Conservation (phyloP, 306 rosid genomes). For the Trichosanthes cucumerina region DNA sequence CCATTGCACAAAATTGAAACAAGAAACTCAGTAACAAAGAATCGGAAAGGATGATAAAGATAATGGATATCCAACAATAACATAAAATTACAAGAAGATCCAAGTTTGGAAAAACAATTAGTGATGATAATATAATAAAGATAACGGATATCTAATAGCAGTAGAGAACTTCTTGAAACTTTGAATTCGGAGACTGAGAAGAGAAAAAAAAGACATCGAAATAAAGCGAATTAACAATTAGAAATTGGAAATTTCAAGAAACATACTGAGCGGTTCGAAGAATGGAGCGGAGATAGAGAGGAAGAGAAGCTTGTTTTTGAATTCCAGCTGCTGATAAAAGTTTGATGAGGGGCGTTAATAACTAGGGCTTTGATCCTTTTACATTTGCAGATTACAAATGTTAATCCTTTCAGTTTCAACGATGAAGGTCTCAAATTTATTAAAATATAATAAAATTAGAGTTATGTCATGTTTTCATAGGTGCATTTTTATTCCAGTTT, state of each 20-base stretch:
- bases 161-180: neutral
- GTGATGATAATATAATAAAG: neutral
- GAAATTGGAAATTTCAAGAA: neutral
- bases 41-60: neutral
- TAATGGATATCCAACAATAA: neutral
- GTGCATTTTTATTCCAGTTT: too few species aligned
- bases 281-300: neutral
- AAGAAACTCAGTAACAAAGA: neutral
- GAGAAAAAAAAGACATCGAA: neutral
- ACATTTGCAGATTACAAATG: neutral
- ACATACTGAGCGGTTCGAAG: neutral
- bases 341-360: neutral
- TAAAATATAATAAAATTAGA: too few species aligned
- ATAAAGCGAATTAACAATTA: neutral
- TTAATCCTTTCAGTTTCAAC: neutral
- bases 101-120: neutral
- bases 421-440: too few species aligned
- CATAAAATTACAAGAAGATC: neutral
- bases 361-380: conserved; percentile 10
- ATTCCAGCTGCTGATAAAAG: conserved; percentile 2
- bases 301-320: neutral
- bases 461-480: too few species aligned
- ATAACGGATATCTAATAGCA: neutral
- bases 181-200: neutral
- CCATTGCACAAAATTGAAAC: neutral